phyloP scores from a whole-genome alignment of 176 grass and related monocot species.

The Alloteropsis semialata region DNA sequence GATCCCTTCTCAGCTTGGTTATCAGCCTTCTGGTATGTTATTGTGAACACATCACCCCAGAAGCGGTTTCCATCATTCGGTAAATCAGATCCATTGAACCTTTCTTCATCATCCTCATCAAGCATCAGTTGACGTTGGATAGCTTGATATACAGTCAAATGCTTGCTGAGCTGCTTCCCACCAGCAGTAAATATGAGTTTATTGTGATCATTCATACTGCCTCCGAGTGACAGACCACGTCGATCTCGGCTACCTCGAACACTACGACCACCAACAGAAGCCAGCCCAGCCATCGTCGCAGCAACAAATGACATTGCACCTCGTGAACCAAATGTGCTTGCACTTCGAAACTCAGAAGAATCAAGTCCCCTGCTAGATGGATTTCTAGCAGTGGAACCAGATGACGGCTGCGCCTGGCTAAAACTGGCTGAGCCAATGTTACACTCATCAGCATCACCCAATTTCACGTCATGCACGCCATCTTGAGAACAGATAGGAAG shows the following conservation, averaged over 20 bases:
- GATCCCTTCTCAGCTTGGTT: conserved; percentile 39
- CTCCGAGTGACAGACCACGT: conserved; percentile 42
- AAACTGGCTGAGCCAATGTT: conserved; percentile 44
- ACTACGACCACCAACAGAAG: conserved; percentile 66
- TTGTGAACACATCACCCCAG: conserved; percentile 84
- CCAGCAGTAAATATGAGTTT: conserved; percentile 74
- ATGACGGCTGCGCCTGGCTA: conserved; percentile 52
- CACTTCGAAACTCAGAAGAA: conserved; percentile 48
- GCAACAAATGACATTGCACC: conserved; percentile 89
- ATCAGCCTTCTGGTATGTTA: conserved; percentile 93
- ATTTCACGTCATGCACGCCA: conserved; percentile 80
- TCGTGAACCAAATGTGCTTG: conserved; percentile 62
- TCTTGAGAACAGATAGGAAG: conserved; percentile 67
- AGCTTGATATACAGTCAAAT: conserved; percentile 87
- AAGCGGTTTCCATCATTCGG: conserved; percentile 70
- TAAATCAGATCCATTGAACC: conserved; percentile 54
- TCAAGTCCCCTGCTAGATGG: conserved; percentile 35
- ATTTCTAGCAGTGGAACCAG: conserved; percentile 50
- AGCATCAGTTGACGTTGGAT: conserved; percentile 62
- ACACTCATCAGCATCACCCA: conserved; percentile 61
- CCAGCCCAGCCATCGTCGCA: conserved; percentile 78
- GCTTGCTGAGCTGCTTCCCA: conserved; percentile 78
- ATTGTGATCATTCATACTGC: conserved; percentile 39
- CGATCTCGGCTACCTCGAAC: conserved; percentile 65
- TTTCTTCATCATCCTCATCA: conserved; percentile 72